Conservation (phyloP, 1,139 yeast species). For the Wickerhamiella pararugosa region DNA sequence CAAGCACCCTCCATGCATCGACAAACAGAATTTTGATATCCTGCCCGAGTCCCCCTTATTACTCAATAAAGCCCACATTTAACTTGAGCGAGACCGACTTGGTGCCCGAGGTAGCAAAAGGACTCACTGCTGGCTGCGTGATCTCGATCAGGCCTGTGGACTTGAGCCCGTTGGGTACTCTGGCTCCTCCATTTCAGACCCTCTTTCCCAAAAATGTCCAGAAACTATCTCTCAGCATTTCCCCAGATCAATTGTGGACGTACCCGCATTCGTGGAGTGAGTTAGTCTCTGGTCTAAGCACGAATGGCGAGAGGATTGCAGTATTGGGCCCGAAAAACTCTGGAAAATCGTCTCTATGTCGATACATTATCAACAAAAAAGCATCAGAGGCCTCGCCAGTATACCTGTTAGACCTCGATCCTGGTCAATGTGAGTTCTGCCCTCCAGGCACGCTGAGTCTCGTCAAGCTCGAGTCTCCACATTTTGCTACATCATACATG, state of each 20-base stretch:
- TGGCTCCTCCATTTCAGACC: constrained; percentile 38
- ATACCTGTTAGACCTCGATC: constrained; percentile 64
- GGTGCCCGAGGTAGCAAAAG: constrained; percentile 2
- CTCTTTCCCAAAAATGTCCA: constrained; percentile 8
- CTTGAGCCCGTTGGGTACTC: constrained; percentile 31
- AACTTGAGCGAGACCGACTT: constrained; percentile 17
- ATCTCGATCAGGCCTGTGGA: constrained; percentile 34
- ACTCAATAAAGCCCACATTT: constrained; percentile 38
- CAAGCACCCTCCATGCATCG: constrained; percentile 26
- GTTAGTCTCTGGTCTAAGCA: too few relatives aligned
- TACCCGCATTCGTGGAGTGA: too few relatives aligned
- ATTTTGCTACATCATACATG: constrained; percentile 23
- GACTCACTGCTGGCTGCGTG: constrained; percentile 25
- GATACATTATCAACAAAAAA: constrained; percentile 37
- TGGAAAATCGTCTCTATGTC: constrained; percentile 69
- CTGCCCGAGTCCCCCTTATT: constrained; percentile 39
- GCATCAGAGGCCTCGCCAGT: constrained; percentile 16
- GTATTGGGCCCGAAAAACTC: constrained; percentile 57
- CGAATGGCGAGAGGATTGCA: constrained; percentile 16
- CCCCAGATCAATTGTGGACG: too few relatives aligned
- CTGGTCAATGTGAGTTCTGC: constrained; percentile 79
- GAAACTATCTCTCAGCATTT: too few relatives aligned
- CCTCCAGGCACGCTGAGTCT: constrained; percentile 55
- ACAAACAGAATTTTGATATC: constrained; percentile 14
- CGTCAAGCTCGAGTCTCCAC: constrained; percentile 12